Evolutionary conservation across 352 stramenopile genomes (phyloP), one percentile per base, ranked within the genome.

Genomic region (Phytophthora hybrid): DNA sequence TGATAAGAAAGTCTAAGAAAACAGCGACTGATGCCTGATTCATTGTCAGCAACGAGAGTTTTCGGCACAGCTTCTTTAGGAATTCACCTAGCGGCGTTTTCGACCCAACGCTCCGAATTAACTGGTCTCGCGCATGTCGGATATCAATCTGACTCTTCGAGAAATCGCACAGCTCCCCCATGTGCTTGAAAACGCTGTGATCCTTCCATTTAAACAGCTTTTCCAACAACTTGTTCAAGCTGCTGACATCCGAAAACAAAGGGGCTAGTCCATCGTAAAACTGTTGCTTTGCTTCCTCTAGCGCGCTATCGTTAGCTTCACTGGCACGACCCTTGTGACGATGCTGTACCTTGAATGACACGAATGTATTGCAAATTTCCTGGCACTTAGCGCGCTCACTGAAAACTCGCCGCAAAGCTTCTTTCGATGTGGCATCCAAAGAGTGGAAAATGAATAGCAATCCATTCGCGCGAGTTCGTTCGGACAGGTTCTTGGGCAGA

Each of bases 61-160:
- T 94, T 14, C 89, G 87, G 56, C 89, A 96, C n/a, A 97, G 56
- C 31, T 86, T 92, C 74, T 95, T 96, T 31, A 95, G 21, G 29
- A 94, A 93, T 8, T 92, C 88, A 5, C 90, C 89, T 5, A 96
- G 67, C 10, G 81, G 74, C 1, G 84, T 87, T 73, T 97, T 97
- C 0, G 90, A 93, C 6, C 90, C 90, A 29, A 95, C 84, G 41
- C 83, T 76, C 58, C 92, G 93, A 53, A 96, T 66, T 11, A 95
- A 66, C n/a, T 88, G 75, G 73, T 97, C 88, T 60, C 88, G 73
- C 14, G 81, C 82, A 9, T 63, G 74, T 13, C 89, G 84, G 21
- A 77, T 77, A 3, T 91, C 87, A n/a, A 70, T 23, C n/a, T 87
- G 75, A 37, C 66, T 82, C 39, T 80, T 84, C 2, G 82, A 81